Evolutionary conservation across 2,329 filamentous ascomycete genomes (phyloP).

Genomic region (Cladosporium cucumerinum): DNA sequence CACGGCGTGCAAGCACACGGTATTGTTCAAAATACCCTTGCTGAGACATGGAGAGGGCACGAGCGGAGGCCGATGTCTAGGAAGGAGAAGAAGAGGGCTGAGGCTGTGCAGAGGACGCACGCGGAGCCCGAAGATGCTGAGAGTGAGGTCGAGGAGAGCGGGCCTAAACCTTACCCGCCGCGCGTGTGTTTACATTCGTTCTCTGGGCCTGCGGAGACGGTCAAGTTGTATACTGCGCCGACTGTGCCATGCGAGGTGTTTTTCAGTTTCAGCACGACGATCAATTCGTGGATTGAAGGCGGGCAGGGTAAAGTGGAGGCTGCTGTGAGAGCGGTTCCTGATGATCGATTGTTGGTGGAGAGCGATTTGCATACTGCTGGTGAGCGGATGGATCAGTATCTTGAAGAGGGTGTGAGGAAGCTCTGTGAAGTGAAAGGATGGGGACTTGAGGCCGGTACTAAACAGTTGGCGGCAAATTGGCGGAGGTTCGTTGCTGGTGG

Average conservation of each 20-base stretch:
- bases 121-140: constrained; percentile 17
- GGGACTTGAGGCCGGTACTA: constrained; percentile 68
- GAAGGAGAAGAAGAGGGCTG: constrained; percentile 46
- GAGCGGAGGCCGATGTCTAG: constrained; percentile 61
- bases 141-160: constrained; percentile 16
- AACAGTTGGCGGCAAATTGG: constrained; percentile 70
- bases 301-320: constrained; percentile 57
- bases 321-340: constrained; percentile 68
- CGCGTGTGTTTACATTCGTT: constrained; percentile 93
- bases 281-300: constrained; percentile 60
- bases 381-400: constrained; percentile 68
- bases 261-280: constrained; percentile 80
- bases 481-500: constrained; percentile 58
- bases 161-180: constrained; percentile 68
- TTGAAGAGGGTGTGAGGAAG: constrained; percentile 72
- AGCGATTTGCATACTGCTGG: constrained; percentile 87
- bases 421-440: constrained; percentile 78
- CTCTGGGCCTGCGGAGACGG: constrained; percentile 69
- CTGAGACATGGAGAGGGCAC: constrained; percentile 66
- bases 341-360: constrained; percentile 77
- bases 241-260: constrained; percentile 73
- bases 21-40: constrained; percentile 62
- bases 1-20: constrained; percentile 78
- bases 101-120: constrained; percentile 18
- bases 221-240: constrained; percentile 74